These are phyloP conservation scores for Malus asiatica DNA, from an alignment of 306 rosid species.

Conservation along the genomic window DNA sequence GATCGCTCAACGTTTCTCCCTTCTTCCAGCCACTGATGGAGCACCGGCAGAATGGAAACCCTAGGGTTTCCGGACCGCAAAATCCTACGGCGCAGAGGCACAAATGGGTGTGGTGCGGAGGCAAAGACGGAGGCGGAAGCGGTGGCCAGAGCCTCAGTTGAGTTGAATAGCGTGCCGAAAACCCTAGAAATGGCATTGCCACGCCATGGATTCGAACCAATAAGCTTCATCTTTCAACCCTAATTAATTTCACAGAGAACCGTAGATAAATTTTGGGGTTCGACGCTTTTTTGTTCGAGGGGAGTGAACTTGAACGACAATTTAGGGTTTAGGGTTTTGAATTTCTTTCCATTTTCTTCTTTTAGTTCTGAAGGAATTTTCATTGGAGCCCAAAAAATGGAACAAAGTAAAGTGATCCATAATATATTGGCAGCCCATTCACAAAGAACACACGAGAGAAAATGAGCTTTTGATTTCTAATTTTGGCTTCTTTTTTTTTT, in stretches of 20 bases:
- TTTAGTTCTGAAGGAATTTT: no score
- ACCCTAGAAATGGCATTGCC: neutral
- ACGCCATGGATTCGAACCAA: slow-evolving; percentile 24
- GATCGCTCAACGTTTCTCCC: slow-evolving; percentile 23
- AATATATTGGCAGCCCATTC: no score
- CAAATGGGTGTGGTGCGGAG: slow-evolving; percentile 15
- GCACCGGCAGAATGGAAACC: slow-evolving; percentile 27
- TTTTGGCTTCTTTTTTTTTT: no score
- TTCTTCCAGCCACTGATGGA: slow-evolving; percentile 51
- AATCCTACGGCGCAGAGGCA: slow-evolving; percentile 30
- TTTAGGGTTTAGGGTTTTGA: no score
- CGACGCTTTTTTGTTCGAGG: no score
- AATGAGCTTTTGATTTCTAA: no score
- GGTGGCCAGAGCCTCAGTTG: neutral
- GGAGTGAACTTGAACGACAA: no score
- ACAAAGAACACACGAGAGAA: no score
- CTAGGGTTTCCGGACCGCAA: slow-evolving; percentile 23
- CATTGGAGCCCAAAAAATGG: no score
- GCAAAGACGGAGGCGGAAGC: neutral
- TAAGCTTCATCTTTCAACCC: slow-evolving; percentile 19
- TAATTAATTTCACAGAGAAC: neutral
- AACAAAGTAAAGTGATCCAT: no score
- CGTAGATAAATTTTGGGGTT: neutral
- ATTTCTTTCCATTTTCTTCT: no score
- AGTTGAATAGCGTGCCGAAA: slow-evolving; percentile 12